Evolutionary conservation across 805 yeast species (phyloP).

Genomic region (Hanseniaspora guilliermondii): DNA sequence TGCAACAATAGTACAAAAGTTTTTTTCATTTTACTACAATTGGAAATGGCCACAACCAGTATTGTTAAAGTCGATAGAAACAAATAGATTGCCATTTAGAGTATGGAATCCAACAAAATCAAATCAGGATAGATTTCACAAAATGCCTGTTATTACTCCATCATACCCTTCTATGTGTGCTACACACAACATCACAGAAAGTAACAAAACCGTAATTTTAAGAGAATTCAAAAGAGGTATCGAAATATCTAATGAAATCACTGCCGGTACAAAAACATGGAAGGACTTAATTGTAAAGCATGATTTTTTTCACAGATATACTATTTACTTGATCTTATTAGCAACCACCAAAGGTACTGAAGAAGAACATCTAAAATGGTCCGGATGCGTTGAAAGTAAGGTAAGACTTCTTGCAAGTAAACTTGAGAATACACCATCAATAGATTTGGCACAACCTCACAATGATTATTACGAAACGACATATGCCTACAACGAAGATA

Average conservation of each 20-base stretch:
- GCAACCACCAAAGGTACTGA: conserved; percentile 60
- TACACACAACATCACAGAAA: conserved; percentile 83
- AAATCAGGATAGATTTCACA: conserved; percentile 76
- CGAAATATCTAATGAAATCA: conserved; percentile 56
- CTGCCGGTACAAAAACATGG: conserved; percentile 57
- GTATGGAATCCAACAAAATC: conserved; percentile 94
- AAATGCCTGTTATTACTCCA: conserved; percentile 97
- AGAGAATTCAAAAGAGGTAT: conserved; percentile 70
- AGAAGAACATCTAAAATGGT: conserved; percentile 83
- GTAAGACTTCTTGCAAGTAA: conserved; percentile 70
- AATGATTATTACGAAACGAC: conserved; percentile 58
- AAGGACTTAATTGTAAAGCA: conserved; percentile 63
- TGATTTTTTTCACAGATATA: conserved; percentile 69
- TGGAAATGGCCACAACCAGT: conserved; percentile 99
- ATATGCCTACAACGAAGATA: conserved; percentile 37
- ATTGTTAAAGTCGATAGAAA: conserved; percentile 80
- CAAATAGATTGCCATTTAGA: conserved; percentile 90
- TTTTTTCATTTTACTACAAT: conserved; percentile 69
- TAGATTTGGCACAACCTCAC: conserved; percentile 80
- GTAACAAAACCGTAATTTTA: conserved; percentile 73
- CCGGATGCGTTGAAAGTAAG: conserved; percentile 85
- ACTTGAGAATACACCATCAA: conserved; percentile 63
- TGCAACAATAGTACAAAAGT: conserved; percentile 78
- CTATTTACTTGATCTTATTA: conserved; percentile 71
- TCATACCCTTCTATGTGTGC: conserved; percentile 96